Evolutionary conservation across 2,329 filamentous ascomycete species (phyloP), one percentile per base, ranked within the genome.

Genomic region (Ophiostoma sp.): DNA sequence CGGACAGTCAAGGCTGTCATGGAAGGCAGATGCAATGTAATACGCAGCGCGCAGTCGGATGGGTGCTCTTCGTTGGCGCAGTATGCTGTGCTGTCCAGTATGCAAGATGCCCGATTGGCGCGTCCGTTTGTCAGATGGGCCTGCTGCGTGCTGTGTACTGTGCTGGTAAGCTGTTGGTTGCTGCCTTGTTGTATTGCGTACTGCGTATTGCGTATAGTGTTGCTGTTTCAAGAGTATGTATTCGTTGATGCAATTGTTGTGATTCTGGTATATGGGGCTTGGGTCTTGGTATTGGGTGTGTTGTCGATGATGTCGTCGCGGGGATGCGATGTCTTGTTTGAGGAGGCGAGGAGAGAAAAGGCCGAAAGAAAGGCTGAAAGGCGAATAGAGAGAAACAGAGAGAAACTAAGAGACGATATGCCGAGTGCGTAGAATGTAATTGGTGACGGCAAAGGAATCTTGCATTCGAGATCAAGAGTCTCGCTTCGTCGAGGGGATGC

Each of bases 41-140:
- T 38, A 38, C 27, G 52, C 52, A 40, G 27, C 38, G 55, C 55
- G 55, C 55, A 60, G 55, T 60, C 27, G 27, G 55, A 60, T 60
- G 55, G 55, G 38, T 36, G 55, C 55, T 58, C 38, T 9, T 14
- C 38, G 55, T 5, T 55, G 49, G 49, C 49, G 49, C 49, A 55
- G 49, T 40, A 60, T 60, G 55, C 27, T 60, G 55, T 60, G 27
- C 55, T 60, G 55, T 38, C 27, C 27, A 38, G 27, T 60, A 60
- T 60, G 55, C 55, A 60, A 60, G 55, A 60, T 60, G 55, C 7
- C 55, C 55, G 55, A 60, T 60, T 60, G 55, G 27, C 55, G 55
- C 27, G 27, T 11, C 27, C 27, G 27, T 11, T 18, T 58, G 52
- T 58, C 27, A 52, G n/a, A 18, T 18, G 8, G 47, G 5, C 16